phyloP scores from a whole-genome alignment of 2,329 filamentous ascomycete species.

The Orbilia ellipsospora region DNA sequence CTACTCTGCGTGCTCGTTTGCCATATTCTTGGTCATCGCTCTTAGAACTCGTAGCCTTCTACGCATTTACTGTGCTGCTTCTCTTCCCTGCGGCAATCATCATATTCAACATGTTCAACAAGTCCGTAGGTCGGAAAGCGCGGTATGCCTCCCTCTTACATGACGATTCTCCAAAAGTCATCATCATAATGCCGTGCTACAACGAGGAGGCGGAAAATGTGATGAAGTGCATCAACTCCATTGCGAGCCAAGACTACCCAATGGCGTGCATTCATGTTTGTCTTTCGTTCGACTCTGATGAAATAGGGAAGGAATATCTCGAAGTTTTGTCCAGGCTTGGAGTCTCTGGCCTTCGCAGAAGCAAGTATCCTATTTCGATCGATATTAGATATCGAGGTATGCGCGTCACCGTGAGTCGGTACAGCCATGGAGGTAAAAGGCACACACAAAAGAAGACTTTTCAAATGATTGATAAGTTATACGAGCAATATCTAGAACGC shows the following conservation, averaged over 20 bases:
- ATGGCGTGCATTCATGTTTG: conserved; percentile 93
- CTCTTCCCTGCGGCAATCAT: conserved; percentile 86
- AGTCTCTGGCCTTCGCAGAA: conserved; percentile 78
- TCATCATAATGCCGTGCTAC: conserved; percentile 97
- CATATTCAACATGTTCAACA: conserved; percentile 90
- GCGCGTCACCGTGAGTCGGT: conserved; percentile 88
- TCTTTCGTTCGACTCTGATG: conserved; percentile 90
- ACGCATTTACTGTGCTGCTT: conserved; percentile 85
- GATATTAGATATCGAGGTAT: conserved; percentile 85
- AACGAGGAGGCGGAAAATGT: conserved; percentile 87
- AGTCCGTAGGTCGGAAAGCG: conserved; percentile 81
- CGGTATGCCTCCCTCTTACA: conserved; percentile 87
- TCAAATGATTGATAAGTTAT: conserved; percentile 91
- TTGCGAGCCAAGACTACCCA: conserved; percentile 94
- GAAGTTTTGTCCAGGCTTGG: conserved; percentile 86
- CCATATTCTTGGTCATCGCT: conserved; percentile 74
- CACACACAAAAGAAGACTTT: conserved; percentile 94
- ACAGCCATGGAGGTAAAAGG: conserved; percentile 91
- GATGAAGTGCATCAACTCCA: conserved; percentile 86
- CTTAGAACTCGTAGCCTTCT: conserved; percentile 96
- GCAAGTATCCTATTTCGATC: conserved; percentile 83
- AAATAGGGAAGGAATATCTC: conserved; percentile 88
- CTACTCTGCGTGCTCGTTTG: conserved; percentile 77
- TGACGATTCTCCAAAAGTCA: conserved; percentile 90
- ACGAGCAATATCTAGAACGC: conserved; percentile 82